Evolutionary conservation across 2,329 filamentous ascomycete genomes (phyloP).

Genomic region (Camillea tinctor): DNA sequence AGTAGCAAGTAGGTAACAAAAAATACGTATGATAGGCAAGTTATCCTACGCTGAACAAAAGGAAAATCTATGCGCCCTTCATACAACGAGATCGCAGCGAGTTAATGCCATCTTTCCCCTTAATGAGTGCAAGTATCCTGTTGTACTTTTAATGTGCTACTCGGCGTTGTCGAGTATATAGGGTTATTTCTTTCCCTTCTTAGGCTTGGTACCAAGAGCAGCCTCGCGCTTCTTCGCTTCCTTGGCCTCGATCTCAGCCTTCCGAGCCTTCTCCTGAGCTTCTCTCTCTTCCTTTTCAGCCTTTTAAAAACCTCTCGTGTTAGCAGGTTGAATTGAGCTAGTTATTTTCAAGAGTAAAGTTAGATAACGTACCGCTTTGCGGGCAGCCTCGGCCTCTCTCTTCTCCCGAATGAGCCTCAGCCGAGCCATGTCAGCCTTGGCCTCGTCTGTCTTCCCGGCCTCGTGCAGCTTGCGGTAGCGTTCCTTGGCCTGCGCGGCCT

Average conservation of each 20-base stretch:
- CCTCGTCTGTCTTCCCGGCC: constrained; percentile 95
- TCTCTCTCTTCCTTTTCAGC: constrained; percentile 59
- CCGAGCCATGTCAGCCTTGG: constrained; percentile 82
- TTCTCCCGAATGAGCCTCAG: constrained; percentile 80
- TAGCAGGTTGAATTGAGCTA: constrained; percentile 12
- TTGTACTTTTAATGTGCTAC: too few species aligned
- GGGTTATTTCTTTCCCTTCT: constrained; percentile 45
- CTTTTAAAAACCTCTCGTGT: constrained; percentile 37
- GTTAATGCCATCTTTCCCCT: too few species aligned
- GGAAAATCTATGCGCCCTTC: too few species aligned
- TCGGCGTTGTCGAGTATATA: background rate
- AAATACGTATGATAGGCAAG: too few species aligned
- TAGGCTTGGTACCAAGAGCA: constrained; percentile 46
- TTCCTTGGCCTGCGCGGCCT: constrained; percentile 86
- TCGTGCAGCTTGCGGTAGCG: constrained; percentile 88
- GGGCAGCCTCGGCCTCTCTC: constrained; percentile 76
- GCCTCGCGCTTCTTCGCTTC: constrained; percentile 57
- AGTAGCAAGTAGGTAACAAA: too few species aligned
- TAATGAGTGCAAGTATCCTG: too few species aligned
- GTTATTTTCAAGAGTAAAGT: background rate
- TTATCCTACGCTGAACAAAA: too few species aligned
- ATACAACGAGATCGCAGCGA: too few species aligned
- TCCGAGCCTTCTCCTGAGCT: constrained; percentile 47
- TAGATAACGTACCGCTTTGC: constrained; percentile 69
- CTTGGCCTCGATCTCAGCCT: constrained; percentile 51